phyloP scores from a whole-genome alignment of 257 asterid genomes.

The Solanum tarijense region DNA sequence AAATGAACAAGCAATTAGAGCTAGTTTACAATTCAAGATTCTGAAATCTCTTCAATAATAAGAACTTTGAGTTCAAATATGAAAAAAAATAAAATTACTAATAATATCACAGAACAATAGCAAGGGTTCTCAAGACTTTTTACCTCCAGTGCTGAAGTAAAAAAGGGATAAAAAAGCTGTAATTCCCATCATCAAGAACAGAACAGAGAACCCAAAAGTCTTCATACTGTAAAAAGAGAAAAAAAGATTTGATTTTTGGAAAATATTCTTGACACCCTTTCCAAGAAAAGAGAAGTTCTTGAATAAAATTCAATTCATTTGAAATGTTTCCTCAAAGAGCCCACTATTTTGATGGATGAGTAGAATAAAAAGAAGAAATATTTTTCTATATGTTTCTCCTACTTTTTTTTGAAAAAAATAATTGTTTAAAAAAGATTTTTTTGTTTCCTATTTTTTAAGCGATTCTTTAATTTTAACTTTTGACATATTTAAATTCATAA shows the following conservation, averaged over 20 bases:
- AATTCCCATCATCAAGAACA: constrained; percentile 26
- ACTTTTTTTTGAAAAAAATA: too few relatives aligned
- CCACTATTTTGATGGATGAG: not conserved
- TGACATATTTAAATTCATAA: not conserved
- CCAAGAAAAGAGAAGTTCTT: not conserved
- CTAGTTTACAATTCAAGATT: not conserved
- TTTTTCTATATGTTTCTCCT: not conserved
- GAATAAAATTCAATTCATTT: constrained; percentile 22
- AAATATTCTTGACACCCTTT: not conserved
- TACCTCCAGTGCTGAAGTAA: constrained; percentile 27
- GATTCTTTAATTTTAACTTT: too few relatives aligned
- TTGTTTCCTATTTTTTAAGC: too few relatives aligned
- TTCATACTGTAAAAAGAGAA: constrained; percentile 23
- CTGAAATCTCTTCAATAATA: not conserved
- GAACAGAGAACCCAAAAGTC: constrained; percentile 31
- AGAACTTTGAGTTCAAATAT: not conserved
- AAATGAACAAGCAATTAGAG: too few relatives aligned
- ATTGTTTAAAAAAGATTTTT: too few relatives aligned
- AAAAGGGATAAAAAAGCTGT: constrained; percentile 20
- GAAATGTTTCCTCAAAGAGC: not conserved
- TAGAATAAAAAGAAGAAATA: not conserved
- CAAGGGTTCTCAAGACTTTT: not conserved
- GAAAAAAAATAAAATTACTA: not conserved
- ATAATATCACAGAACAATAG: not conserved
- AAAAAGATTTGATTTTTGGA: not conserved